These are phyloP conservation scores for Lactifluus hygrophoroides DNA, from an alignment of 768 basidiomycete genomes.

Conservation along the genomic window DNA sequence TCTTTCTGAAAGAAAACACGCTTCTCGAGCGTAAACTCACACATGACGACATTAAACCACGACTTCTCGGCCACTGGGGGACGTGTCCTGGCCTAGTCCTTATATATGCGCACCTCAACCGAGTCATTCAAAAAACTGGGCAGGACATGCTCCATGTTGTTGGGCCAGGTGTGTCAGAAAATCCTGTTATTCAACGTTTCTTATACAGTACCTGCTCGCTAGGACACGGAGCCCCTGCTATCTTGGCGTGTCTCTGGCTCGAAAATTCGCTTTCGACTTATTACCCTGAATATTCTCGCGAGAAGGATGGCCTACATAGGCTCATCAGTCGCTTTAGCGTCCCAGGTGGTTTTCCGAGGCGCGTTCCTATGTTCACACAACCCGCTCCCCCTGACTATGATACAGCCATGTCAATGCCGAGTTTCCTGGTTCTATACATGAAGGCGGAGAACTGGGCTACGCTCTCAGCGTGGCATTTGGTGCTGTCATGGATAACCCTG, in stretches of 20 bases:
- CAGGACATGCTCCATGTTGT: conserved; percentile 68
- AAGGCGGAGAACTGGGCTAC: conserved; percentile 88
- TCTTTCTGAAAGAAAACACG: conserved; percentile 70
- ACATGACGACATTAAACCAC: conserved; percentile 67
- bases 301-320: conserved; percentile 49
- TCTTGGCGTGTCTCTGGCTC: conserved; percentile 80
- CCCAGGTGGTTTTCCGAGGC: conserved; percentile 80
- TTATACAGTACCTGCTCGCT: neutral
- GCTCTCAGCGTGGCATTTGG: conserved; percentile 82
- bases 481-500: conserved; percentile 84
- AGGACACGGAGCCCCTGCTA: conserved; percentile 45
- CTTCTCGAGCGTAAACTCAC: conserved; percentile 52
- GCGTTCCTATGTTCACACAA: conserved; percentile 22
- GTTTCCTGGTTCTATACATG: conserved; percentile 86
- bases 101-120: conserved; percentile 46
- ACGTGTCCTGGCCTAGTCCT: conserved; percentile 73
- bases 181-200: neutral
- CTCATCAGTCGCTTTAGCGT: conserved; percentile 70
- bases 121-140: conserved; percentile 47
- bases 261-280: conserved; percentile 64
- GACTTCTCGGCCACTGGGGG: conserved; percentile 80
- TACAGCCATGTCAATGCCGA: conserved; percentile 69
- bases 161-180: conserved; percentile 54
- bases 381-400: neutral
- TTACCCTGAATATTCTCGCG: conserved; percentile 48